phyloP scores from a whole-genome alignment of 1,284 basidiomycete species.

The Anthracocystis panici-leucophaei region DNA sequence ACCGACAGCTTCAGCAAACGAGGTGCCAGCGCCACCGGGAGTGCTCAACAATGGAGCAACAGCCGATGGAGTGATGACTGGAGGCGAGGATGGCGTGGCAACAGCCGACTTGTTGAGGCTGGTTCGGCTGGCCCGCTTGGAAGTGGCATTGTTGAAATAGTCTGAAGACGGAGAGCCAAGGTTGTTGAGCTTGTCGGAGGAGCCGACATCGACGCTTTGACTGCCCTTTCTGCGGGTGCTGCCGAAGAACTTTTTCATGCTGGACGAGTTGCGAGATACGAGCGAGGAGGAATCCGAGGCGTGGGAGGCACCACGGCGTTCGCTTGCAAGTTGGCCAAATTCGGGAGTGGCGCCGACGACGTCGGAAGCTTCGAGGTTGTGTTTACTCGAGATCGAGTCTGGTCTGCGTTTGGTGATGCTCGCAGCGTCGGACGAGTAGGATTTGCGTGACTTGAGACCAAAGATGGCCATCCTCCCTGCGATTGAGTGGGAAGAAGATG shows the following conservation, averaged over 20 bases:
- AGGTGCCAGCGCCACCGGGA: constrained; percentile 16
- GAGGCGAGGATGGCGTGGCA: constrained; percentile 14
- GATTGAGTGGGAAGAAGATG: too few relatives aligned
- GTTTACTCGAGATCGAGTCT: constrained; percentile 6
- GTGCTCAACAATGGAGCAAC: constrained; percentile 29
- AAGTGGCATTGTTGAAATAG: constrained; percentile 20
- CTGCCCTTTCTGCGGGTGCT: constrained; percentile 46
- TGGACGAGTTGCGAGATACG: constrained; percentile 40
- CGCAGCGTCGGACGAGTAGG: constrained; percentile 29
- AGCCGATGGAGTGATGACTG: constrained; percentile 27
- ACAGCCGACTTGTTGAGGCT: constrained; percentile 24
- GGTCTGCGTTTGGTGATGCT: constrained; percentile 23
- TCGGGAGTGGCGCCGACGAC: constrained; percentile 40
- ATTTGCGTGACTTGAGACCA: constrained; percentile 44
- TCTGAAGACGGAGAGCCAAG: constrained; percentile 8
- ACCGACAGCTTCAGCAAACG: constrained; percentile 27
- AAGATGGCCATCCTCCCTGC: constrained; percentile 40
- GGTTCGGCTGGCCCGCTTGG: constrained; percentile 27
- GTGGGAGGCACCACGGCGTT: constrained; percentile 26
- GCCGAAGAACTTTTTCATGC: constrained; percentile 55
- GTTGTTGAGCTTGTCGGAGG: constrained; percentile 13
- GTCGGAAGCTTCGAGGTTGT: constrained; percentile 46
- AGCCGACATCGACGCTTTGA: constrained; percentile 36
- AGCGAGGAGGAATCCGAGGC: constrained; percentile 41
- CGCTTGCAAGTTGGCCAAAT: constrained; percentile 23